Evolutionary conservation across 768 basidiomycete genomes (phyloP), one percentile per base, ranked within the genome.

Genomic region (Neoboletus brunneissimus): DNA sequence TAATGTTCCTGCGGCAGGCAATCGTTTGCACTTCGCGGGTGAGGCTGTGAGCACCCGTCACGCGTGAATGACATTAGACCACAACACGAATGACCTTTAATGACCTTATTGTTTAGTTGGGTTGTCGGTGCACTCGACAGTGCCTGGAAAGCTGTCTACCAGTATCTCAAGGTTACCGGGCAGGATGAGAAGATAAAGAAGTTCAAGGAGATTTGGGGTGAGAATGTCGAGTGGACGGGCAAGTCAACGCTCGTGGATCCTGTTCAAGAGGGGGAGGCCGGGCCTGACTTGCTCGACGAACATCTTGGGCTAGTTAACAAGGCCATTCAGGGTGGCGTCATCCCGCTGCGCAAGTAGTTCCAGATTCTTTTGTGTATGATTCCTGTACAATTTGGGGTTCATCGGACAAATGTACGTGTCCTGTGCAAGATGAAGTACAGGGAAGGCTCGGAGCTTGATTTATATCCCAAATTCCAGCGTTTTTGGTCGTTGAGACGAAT

Each of bases 91-190:
- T 1, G 11, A 40, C n/a, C 1, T 22, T 8, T 11, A 7, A 12
- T 38, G 5, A 46, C n/a, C 10, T 22, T 65, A 37, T 55, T 60
- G 51, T 37, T 3, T 44, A 73, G 73, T 2, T 78, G 77, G 76
- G 69, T 77, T 2, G 73, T 68, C 4, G 75, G 77, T 13, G 77
- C 47, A 54, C 66, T 79, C 12, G 73, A 77, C 46, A 74, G 74
- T 22, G 68, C 70, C 4, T 74, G 72, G 72, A 63, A 66, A 8
- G 70, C 73, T 0, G 73, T 77, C 9, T 55, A 67, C 31, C 58
- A 70, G 34, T 66, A 68, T 23, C 58, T 67, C 34, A 56, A 54
- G 42, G 12, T 61, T 34, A 55, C 59, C 45, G 13, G 37, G 10
- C 63, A 67, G 27, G 1, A 13, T 16, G 23, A 58, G 1, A 49